Conservation (phyloP, 2,329 filamentous ascomycete species). For the Fusarium bactridioides region DNA sequence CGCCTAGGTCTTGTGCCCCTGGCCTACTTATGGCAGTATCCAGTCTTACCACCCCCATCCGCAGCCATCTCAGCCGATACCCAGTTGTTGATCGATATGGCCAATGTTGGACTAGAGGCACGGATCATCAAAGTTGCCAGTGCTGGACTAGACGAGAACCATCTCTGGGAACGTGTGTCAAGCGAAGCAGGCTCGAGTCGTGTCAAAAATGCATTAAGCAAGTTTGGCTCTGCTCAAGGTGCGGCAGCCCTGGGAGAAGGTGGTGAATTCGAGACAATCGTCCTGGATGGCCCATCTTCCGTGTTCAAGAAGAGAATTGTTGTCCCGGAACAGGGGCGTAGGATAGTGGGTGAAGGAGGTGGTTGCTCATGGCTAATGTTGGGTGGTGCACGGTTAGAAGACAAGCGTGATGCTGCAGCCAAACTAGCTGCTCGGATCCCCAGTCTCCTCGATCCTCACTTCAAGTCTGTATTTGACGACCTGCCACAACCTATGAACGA, state of each 20-base stretch:
- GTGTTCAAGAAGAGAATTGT: conserved; percentile 78
- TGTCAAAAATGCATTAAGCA: conserved; percentile 63
- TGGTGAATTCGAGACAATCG: conserved; percentile 94
- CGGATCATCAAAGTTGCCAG: conserved; percentile 95
- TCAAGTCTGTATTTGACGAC: conserved; percentile 51
- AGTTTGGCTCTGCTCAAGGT: conserved; percentile 73
- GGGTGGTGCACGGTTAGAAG: conserved; percentile 60
- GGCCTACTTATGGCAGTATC: conserved; percentile 93
- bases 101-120: conserved; percentile 78
- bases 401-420: conserved; percentile 45
- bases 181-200: conserved; percentile 57
- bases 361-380: conserved; percentile 79
- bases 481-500: conserved; percentile 33
- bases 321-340: conserved; percentile 62
- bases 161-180: conserved; percentile 84
- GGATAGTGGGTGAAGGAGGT: conserved; percentile 71
- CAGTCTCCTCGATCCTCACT: conserved; percentile 71
- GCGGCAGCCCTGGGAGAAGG: conserved; percentile 84
- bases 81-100: conserved; percentile 83
- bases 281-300: conserved; percentile 76
- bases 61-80: conserved; percentile 51
- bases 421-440: conserved; percentile 62
- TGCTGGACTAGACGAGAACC: conserved; percentile 81
- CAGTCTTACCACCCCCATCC: conserved; percentile 66
- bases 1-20: conserved; percentile 84